These are phyloP conservation scores for Dichotomocladium elegans DNA, from an alignment of 371 early-diverging fungal species.

Conservation along the genomic window DNA sequence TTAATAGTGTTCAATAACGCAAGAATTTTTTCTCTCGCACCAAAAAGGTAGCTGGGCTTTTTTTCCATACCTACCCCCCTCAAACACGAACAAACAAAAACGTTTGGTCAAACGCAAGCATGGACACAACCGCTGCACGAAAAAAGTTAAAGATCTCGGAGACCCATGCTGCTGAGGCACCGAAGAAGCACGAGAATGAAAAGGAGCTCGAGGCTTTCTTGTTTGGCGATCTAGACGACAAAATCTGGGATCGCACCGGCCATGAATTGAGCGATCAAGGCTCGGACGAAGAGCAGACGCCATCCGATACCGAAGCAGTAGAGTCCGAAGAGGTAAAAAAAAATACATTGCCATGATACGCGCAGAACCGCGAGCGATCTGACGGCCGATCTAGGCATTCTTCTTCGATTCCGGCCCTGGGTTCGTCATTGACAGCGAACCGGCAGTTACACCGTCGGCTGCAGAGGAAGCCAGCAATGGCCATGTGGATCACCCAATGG, in stretches of 20 bases:
- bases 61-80: too few species aligned
- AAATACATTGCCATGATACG: too few species aligned
- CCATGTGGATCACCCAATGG: conserved; percentile 6
- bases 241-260: conserved; percentile 30
- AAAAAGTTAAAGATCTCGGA: conserved; percentile 1
- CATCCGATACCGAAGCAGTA: conserved; percentile 42
- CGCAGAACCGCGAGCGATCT: too few species aligned
- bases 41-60: too few species aligned
- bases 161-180: background rate
- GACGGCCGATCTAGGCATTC: conserved; percentile 17
- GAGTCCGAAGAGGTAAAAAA: conserved; percentile 15
- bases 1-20: too few species aligned
- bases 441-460: conserved; percentile 18
- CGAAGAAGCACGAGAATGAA: conserved; percentile 29
- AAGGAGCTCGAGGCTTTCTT: conserved; percentile 13
- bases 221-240: conserved; percentile 11
- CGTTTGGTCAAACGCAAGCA: too few species aligned
- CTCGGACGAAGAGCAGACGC: conserved; percentile 36
- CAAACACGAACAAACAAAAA: too few species aligned
- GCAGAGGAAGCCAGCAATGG: conserved; percentile 31
- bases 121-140: background rate
- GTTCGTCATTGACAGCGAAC: conserved; percentile 17
- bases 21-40: too few species aligned
- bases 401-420: conserved; percentile 45
- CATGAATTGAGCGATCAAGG: conserved; percentile 12